Conservation (phyloP, 2,329 filamentous ascomycete genomes). For the Lecanoromycetidae sp. region DNA sequence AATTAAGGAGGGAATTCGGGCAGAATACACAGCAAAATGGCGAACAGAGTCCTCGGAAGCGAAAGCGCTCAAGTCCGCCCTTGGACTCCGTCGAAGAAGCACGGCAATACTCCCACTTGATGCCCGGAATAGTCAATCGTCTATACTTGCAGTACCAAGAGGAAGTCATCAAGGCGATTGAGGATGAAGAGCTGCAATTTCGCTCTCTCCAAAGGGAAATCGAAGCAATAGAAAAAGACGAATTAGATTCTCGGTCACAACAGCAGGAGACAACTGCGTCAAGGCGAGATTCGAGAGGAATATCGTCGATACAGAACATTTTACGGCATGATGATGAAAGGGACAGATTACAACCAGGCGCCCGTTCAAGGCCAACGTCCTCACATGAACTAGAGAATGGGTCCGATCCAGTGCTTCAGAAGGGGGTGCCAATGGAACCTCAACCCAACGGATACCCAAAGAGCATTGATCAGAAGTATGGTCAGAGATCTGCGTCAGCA, state of each 20-base stretch:
- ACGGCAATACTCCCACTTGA: constrained; percentile 51
- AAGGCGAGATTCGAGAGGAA: constrained; percentile 9
- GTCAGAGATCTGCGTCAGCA: constrained; percentile 5
- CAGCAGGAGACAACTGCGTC: constrained; percentile 10
- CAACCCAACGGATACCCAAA: neutral
- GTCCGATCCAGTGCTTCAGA: neutral
- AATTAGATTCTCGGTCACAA: constrained; percentile 12
- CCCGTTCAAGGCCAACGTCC: neutral
- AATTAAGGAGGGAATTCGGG: constrained; percentile 32
- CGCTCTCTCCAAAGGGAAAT: constrained; percentile 55
- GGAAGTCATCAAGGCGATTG: constrained; percentile 56
- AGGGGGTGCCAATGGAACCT: neutral
- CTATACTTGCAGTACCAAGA: constrained; percentile 66
- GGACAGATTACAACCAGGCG: neutral
- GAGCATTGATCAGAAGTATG: neutral
- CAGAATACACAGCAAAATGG: constrained; percentile 8
- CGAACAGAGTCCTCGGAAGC: constrained; percentile 49
- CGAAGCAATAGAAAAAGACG: constrained; percentile 12
- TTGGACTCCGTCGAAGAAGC: constrained; percentile 55
- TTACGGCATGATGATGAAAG: constrained; percentile 11
- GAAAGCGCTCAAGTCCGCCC: constrained; percentile 57
- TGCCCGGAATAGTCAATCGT: constrained; percentile 58
- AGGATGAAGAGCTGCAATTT: constrained; percentile 60
- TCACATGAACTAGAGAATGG: neutral
- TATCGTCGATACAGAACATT: constrained; percentile 16